Evolutionary conservation across 1,139 yeast species (phyloP), one percentile per base, ranked within the genome.

Genomic region (Yamadazyma atlantica): DNA sequence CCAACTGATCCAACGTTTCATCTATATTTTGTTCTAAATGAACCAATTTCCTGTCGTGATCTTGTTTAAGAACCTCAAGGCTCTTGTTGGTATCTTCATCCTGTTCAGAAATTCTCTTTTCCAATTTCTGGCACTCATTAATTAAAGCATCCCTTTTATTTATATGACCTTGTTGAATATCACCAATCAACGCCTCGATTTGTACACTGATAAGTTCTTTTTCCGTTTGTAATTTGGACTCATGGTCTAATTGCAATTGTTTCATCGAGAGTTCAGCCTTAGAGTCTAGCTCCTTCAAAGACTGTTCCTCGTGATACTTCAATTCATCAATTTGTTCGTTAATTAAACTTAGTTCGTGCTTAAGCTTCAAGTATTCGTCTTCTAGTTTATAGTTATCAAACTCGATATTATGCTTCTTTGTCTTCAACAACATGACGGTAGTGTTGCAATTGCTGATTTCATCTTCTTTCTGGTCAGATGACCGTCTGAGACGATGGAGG

Each of bases 311-410:
- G 36, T 57, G 62, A 1, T 45, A 48, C n/a, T 48, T 45, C 15
- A 67, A 46, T 29, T 67, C 68, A 2, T 60, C 64, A 2, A 65
- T 52, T 32, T 60, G 60, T 30, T 56, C 60, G 17, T 57, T 46
- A n/a, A 57, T 30, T 2, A 47, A 39, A 4, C 39, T 40, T 10
- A 58, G 42, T 22, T 54, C 46, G 25, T 51, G 48, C 34, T 57
- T 54, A 19, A 61, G 45, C 17, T 49, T 50, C 11, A 57, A 39
- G 14, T 57, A 57, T 15, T 64, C 57, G 36, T 64, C 68, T 12
- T 66, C 69, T 8, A 72, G 46, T 37, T 69, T 73, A 51, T 65
- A 69, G 39, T 66, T 55, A 31, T 66, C 64, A 32, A 62, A 53
- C 32, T 65, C 70, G 23, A 58, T 54, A 11, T 53, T 49, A n/a